A percentile compares a stretch with the other conserved stretches of the same genome.
Conservation (phyloP, 805 yeast genomes). For the Metschnikowia lochheadii region DNA sequence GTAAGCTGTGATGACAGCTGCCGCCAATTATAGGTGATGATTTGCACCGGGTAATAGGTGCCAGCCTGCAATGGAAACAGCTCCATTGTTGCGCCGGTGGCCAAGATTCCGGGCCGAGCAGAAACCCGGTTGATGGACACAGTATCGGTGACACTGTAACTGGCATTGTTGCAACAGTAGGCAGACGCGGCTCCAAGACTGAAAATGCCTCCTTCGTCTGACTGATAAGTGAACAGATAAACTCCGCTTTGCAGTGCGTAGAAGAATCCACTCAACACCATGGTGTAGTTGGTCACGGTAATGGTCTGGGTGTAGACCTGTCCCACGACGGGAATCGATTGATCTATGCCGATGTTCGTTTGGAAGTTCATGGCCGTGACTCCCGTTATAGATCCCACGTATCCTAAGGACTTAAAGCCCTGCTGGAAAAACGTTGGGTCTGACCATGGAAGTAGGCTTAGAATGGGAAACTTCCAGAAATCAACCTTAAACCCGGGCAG, state of each 20-base stretch:
- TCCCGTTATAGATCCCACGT: not conserved
- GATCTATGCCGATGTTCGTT: too few species aligned
- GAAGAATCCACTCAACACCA: slow-evolving; percentile 8
- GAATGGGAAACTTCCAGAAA: slow-evolving; percentile 6
- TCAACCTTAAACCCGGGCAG: slow-evolving; percentile 4
- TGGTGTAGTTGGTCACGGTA: slow-evolving; percentile 7
- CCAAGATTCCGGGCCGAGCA: not conserved
- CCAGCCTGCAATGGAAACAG: not conserved
- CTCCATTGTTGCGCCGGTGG: not conserved
- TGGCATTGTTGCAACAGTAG: slow-evolving; percentile 3
- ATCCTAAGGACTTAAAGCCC: slow-evolving; percentile 6
- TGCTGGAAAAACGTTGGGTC: slow-evolving; percentile 4
- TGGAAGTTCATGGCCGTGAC: not conserved
- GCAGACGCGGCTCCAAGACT: slow-evolving; percentile 6
- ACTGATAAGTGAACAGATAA: slow-evolving; percentile 3
- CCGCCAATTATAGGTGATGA: slow-evolving; percentile 2
- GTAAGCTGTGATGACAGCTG: not conserved
- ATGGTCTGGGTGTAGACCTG: slow-evolving; percentile 1
- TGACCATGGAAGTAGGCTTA: not conserved
- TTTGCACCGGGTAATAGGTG: not conserved
- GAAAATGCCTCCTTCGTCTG: slow-evolving; percentile 9
- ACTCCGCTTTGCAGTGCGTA: slow-evolving; percentile 7
- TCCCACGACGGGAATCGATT: not conserved
- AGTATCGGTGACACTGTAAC: not conserved
- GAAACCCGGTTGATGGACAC: not conserved